phyloP scores from a whole-genome alignment of 306 rosid genomes.

The Prunus davidiana region DNA sequence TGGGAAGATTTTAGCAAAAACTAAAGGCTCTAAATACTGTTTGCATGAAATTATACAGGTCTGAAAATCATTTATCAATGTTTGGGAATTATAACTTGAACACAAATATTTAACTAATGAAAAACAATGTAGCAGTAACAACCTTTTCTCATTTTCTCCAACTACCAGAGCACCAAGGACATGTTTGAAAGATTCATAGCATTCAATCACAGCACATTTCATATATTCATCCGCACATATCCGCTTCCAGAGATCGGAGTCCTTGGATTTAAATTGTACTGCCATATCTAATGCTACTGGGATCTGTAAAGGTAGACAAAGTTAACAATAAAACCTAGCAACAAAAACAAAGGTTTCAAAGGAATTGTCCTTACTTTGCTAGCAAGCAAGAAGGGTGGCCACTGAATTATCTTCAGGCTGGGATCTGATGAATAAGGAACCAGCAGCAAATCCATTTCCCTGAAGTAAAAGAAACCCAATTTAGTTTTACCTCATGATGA shows the following conservation, averaged over 20 bases:
- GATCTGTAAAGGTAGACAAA: conserved; percentile 53
- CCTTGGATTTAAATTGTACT: conserved; percentile 78
- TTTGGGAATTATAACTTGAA: not conserved
- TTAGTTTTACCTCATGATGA: conserved; percentile 26
- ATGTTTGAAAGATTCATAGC: conserved; percentile 80
- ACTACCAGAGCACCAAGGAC: conserved; percentile 63
- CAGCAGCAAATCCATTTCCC: conserved; percentile 94
- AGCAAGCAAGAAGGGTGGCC: conserved; percentile 98
- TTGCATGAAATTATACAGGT: not conserved
- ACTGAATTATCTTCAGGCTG: conserved; percentile 80
- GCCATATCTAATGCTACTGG: conserved; percentile 96
- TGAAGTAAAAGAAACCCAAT: conserved; percentile 43
- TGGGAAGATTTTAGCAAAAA: not conserved
- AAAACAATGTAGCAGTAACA: conserved; percentile 17
- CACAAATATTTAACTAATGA: not conserved
- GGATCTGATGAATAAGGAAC: conserved; percentile 97
- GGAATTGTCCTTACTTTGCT: conserved; percentile 68
- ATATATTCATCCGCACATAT: conserved; percentile 86
- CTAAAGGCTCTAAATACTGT: not conserved
- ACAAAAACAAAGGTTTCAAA: conserved; percentile 21
- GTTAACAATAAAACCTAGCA: conserved; percentile 30
- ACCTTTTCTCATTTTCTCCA: conserved; percentile 93
- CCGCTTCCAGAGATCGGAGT: conserved; percentile 92
- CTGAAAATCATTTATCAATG: not conserved
- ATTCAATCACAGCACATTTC: conserved; percentile 93